Evolutionary conservation across 2,329 filamentous ascomycete species (phyloP).

Genomic region (Pestalotiopsis sp.): DNA sequence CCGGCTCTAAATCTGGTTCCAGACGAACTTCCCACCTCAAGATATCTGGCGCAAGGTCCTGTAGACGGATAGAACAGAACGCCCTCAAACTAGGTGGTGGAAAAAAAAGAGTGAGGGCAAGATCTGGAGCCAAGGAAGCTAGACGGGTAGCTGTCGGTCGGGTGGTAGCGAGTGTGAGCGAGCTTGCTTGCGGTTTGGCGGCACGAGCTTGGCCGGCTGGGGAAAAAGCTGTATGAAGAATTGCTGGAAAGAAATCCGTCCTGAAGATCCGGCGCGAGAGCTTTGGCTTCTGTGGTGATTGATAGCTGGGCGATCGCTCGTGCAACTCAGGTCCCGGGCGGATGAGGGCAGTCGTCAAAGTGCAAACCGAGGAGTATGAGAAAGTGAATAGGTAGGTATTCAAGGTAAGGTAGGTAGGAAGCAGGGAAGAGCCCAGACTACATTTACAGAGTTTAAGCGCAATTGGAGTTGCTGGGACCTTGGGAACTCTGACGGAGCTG

Average conservation of each 20-base stretch:
- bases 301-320: conserved; percentile 13
- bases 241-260: too few relatives aligned
- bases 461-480: conserved; percentile 16
- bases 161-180: not conserved
- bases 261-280: too few relatives aligned
- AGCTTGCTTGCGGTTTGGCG: not conserved
- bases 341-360: conserved; percentile 17
- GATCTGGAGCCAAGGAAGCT: not conserved
- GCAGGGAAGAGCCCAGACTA: not conserved
- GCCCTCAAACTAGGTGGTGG: not conserved
- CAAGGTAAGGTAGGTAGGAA: not conserved
- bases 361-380: not conserved
- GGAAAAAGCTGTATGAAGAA: not conserved
- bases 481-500: conserved; percentile 4
- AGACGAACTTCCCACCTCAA: conserved; percentile 13
- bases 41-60: not conserved
- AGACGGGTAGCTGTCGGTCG: not conserved
- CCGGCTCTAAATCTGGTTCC: not conserved
- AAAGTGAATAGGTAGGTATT: not conserved
- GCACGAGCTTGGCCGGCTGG: not conserved
- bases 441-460: conserved; percentile 7
- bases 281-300: not conserved
- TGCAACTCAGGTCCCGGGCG: conserved; percentile 16
- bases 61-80: not conserved
- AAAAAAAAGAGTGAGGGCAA: not conserved